Conservation (phyloP, 371 early-diverging fungal species). For the Mucor sp. region DNA sequence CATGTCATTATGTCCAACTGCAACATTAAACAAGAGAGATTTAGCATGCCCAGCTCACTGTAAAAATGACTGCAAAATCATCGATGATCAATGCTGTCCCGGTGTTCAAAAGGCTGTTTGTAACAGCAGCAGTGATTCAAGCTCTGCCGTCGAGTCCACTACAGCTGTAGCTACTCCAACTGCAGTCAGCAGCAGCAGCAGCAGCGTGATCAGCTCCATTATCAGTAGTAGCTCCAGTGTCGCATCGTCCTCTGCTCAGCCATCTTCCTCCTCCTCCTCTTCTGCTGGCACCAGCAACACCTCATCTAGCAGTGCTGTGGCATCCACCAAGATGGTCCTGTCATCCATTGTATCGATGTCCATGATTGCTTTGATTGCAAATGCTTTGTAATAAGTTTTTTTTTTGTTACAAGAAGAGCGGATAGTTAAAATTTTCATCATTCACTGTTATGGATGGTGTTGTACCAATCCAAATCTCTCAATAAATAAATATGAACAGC, state of each 20-base stretch:
- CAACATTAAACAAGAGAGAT: not conserved
- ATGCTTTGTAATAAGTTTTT: not conserved
- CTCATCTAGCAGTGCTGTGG: not conserved
- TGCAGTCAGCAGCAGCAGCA: not conserved
- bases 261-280: not conserved
- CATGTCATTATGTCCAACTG: slow-evolving; percentile 20
- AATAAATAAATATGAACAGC: no score
- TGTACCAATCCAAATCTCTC: no score
- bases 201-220: not conserved
- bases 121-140: not conserved
- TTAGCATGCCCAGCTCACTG: slow-evolving; percentile 16
- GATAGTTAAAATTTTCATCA: not conserved
- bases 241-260: not conserved
- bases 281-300: not conserved
- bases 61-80: slow-evolving; percentile 8
- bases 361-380: not conserved
- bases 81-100: slow-evolving; percentile 29
- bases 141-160: not conserved
- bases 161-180: not conserved
- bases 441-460: not conserved
- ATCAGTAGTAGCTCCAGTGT: not conserved
- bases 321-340: not conserved
- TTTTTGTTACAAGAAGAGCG: not conserved
- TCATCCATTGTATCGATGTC: not conserved
- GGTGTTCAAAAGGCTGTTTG: slow-evolving; percentile 24